Base-by-base conservation (phyloP, 2,329 filamentous ascomycete genomes). In the Fusarium temperatum region DNA sequence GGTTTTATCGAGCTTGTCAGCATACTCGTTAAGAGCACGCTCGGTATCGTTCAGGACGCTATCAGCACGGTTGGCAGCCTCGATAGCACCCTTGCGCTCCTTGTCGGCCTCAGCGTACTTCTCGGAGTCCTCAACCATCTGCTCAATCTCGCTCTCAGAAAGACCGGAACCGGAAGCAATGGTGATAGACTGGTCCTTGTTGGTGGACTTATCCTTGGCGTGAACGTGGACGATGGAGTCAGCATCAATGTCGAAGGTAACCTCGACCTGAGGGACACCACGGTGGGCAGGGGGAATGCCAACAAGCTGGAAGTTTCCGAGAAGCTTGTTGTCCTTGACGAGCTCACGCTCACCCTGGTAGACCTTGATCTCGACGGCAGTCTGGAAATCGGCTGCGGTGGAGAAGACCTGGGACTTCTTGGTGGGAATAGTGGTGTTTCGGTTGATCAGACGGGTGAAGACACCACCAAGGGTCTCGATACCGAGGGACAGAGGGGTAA, bases 281-380 rank as follows among this genome's bases (percentile, higher is more conserved):
- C 95, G 95, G 89, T 97, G 95, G 64, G 96, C 96, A 79, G 96
- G 96, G 66, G 96, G 96, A 72, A 98, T 98, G 76, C 96, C 96
- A 80, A 98, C 95, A 78, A 98, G 93, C 90, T 98, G 95, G 94
- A 98, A 98, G 93, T 98, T 98, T 73, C 96, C 96, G 68, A 98
- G 91, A 70, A 98, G 88, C 90, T 98, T 98, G 93, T 98, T 98
- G 88, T 98, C 96, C 83, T 92, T 93, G 84, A 98, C 95, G 74
- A 98, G 94, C 89, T 98, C 95, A 94, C 96, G 96, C 91, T 98
- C 96, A 89, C 96, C 96, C 92, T 98, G 95, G 93, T 92, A 98
- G 75, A 98, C 96, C 93, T 98, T 98, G 89, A 98, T 98, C 89
- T 98, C 95, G 82, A 98, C 96, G 78, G 95, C 96, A 74, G 94